A percentile compares a stretch with the other conserved stretches of the same genome.
Conservation (phyloP, 805 yeast species). For the Starmerella tilneyi region DNA sequence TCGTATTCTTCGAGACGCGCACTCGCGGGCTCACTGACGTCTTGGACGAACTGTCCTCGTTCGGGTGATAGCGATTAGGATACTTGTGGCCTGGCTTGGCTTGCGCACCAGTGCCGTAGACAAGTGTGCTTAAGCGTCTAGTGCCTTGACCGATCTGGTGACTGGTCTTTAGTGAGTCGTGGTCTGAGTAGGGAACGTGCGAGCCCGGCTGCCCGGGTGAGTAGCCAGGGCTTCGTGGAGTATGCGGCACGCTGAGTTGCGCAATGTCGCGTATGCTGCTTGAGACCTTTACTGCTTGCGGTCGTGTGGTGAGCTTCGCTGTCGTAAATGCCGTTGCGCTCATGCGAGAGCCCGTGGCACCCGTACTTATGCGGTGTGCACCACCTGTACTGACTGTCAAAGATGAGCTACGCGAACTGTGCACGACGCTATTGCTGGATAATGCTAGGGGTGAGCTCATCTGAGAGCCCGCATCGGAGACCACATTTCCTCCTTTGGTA, state of each 20-base stretch:
- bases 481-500: too few species aligned
- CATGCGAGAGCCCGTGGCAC: not conserved
- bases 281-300: not conserved
- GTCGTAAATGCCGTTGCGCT: not conserved
- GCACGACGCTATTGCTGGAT: not conserved
- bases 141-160: not conserved
- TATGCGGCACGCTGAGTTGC: conserved; percentile 8
- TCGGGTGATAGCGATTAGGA: not conserved
- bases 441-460: not conserved
- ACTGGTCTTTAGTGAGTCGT: not conserved
- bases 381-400: conserved; percentile 2
- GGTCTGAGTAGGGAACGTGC: not conserved
- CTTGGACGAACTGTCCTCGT: not conserved
- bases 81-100: not conserved
- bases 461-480: too few species aligned
- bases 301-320: not conserved
- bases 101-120: not conserved
- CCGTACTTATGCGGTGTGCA: too few species aligned
- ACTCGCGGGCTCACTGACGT: not conserved
- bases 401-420: conserved; percentile 8
- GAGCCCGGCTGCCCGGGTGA: conserved; percentile 7
- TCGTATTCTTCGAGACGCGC: not conserved
- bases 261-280: conserved; percentile 13
- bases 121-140: not conserved
- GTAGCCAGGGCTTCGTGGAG: conserved; percentile 18